Evolutionary conservation across 106 monocot species (phyloP).

Genomic region (Allium sativum): DNA sequence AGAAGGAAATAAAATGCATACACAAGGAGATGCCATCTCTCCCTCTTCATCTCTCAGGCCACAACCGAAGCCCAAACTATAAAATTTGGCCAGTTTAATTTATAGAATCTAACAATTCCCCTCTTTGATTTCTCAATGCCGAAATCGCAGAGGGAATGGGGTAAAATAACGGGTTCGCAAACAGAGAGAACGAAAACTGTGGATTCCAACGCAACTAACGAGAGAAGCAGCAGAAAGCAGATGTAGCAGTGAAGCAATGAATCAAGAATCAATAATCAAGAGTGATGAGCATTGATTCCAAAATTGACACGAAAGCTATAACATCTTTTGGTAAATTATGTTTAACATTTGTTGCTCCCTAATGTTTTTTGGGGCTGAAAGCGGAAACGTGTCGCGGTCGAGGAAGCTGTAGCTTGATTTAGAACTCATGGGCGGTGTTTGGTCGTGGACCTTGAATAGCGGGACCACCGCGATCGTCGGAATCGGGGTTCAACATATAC

Average conservation of each 20-base stretch:
- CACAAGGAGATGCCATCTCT: constrained; percentile 22
- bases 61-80: not conserved
- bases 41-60: constrained; percentile 10
- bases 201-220: not conserved
- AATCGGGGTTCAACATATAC: not conserved
- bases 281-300: not conserved
- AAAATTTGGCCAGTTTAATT: not conserved
- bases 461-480: constrained; percentile 9
- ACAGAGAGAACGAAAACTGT: not conserved
- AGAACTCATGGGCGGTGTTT: not conserved
- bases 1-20: constrained; percentile 19
- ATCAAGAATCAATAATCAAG: not conserved
- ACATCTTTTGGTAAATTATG: not conserved
- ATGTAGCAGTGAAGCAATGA: not conserved
- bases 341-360: not conserved
- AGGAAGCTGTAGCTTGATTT: not conserved
- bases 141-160: constrained; percentile 9
- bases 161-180: not conserved
- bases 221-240: not conserved
- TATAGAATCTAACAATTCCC: not conserved
- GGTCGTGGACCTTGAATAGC: not conserved
- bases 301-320: not conserved
- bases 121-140: constrained; percentile 8
- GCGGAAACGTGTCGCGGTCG: not conserved
- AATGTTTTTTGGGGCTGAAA: not conserved